phyloP scores from a whole-genome alignment of 768 basidiomycete genomes.

The Cyathus striatus region DNA sequence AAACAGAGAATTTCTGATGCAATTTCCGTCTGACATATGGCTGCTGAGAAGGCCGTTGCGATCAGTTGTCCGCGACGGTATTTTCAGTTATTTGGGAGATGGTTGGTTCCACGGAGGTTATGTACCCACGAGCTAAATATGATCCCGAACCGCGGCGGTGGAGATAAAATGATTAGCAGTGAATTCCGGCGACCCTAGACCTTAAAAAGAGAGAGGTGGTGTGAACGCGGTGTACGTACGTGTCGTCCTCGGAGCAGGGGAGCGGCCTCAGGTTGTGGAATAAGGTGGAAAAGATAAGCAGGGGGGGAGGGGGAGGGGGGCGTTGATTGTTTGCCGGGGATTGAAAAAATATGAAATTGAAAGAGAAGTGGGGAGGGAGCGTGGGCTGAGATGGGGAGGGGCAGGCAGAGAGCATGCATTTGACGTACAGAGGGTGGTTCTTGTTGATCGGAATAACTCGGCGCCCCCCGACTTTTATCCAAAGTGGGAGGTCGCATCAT shows the following conservation, averaged over 20 bases:
- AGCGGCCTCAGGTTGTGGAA: not conserved
- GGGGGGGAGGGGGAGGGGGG: too few relatives aligned
- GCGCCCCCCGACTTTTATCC: slow-evolving; percentile 16
- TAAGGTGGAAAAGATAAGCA: not conserved
- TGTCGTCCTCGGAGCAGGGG: not conserved
- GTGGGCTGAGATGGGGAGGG: too few relatives aligned
- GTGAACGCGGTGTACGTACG: too few relatives aligned
- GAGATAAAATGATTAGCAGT: slow-evolving; percentile 13
- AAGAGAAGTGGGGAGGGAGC: too few relatives aligned
- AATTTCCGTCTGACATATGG: slow-evolving; percentile 24
- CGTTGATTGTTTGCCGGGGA: not conserved
- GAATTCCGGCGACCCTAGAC: not conserved
- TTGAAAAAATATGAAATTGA: too few relatives aligned
- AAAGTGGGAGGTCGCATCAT: slow-evolving; percentile 12
- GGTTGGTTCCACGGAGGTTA: slow-evolving; percentile 30
- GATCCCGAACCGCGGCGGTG: slow-evolving; percentile 33
- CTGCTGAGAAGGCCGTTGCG: slow-evolving; percentile 21
- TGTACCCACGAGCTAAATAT: slow-evolving; percentile 16
- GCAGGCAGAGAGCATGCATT: not conserved
- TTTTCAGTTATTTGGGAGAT: slow-evolving; percentile 11
- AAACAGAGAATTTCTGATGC: slow-evolving; percentile 21
- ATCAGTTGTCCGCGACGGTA: too few relatives aligned
- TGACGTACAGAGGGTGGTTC: slow-evolving; percentile 5
- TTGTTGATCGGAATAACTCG: slow-evolving; percentile 32
- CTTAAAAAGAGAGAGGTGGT: too few relatives aligned